Base-by-base conservation (phyloP, 2,329 filamentous ascomycete species). In the Botrytis byssoidea region DNA sequence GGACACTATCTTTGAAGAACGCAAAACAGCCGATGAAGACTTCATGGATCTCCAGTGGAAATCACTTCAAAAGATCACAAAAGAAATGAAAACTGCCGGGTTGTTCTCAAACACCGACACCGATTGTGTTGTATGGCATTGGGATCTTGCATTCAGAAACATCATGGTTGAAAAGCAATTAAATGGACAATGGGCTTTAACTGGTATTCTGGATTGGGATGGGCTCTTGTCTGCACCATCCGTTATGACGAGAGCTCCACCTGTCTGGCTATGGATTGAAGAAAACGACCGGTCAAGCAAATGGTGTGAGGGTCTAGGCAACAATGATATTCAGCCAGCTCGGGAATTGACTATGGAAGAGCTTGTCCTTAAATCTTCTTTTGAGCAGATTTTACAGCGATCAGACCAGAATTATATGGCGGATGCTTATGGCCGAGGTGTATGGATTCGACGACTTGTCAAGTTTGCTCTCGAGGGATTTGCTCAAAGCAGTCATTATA, bases 201-300 rank as follows among this genome's bases (percentile, higher is more conserved):
- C 20, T 42, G 77, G 77, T 25, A 44, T 79, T 3, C 9, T 78
- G 1, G 77, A 79, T 40, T 78, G 76, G 65, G 77, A 79, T 61
- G 73, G 71, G 37, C 64, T 46, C 16, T 4, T 73, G 16, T 74
- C 77, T 16, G 74, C 75, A 1, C 77, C 77, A 1, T 51, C 29
- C 0, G 71, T 77, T 14, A 25, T 79, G 14, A 37, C 74, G 7
- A 35, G 75, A 66, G 51, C 59, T 5, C 75, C 76, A 46, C 72
- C 65, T 48, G 44, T 48, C 20, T 48, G 44, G 44, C 74, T 79
- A 1, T 78, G 77, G 77, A 12, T 46, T 14, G 29, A 73, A 46
- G 73, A 75, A 29, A 67, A 76, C 0, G 63, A 67, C 4, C 70
- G 74, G 1, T 9, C 25, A 4, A 44, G 63, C 32, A 37, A 20